These are phyloP conservation scores for Babesia bigemina DNA, from an alignment of 169 alveolate species.

Conservation along the genomic window DNA sequence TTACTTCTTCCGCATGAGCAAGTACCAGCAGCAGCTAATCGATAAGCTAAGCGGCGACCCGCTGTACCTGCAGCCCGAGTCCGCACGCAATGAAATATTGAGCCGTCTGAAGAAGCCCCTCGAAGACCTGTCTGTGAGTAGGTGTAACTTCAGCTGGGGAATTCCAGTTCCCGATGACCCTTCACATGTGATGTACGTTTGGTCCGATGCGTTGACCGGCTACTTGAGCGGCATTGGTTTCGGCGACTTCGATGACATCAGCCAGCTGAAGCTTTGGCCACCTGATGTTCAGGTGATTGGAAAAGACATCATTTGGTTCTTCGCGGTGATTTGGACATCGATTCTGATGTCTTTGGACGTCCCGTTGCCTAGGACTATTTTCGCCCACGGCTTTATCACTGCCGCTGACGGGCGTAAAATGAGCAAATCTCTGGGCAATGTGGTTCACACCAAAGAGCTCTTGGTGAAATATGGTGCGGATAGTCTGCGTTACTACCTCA, in stretches of 20 bases:
- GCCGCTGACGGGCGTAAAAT: constrained; percentile 93
- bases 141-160: constrained; percentile 92
- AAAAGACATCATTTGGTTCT: constrained; percentile 93
- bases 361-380: constrained; percentile 85
- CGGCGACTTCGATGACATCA: constrained; percentile 71
- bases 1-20: constrained; percentile 88
- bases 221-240: constrained; percentile 83
- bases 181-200: constrained; percentile 92
- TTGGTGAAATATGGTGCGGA: constrained; percentile 74
- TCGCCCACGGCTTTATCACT: constrained; percentile 92
- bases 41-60: constrained; percentile 78
- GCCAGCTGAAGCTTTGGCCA: constrained; percentile 71
- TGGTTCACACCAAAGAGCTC: constrained; percentile 81
- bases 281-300: constrained; percentile 80
- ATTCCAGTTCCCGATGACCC: constrained; percentile 84
- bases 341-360: constrained; percentile 84
- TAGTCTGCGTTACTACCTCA: constrained; percentile 76
- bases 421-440: constrained; percentile 90
- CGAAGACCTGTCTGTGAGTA: constrained; percentile 87
- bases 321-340: constrained; percentile 89
- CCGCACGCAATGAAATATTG: constrained; percentile 78
- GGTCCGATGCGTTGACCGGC: constrained; percentile 93
- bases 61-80: constrained; percentile 82
- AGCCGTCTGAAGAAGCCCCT: constrained; percentile 81
- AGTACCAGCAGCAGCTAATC: constrained; percentile 80